A percentile compares a stretch with the other conserved stretches of the same genome.
Evolutionary conservation across 2,329 filamentous ascomycete genomes (phyloP).

Genomic region (Colletotrichum sp.): DNA sequence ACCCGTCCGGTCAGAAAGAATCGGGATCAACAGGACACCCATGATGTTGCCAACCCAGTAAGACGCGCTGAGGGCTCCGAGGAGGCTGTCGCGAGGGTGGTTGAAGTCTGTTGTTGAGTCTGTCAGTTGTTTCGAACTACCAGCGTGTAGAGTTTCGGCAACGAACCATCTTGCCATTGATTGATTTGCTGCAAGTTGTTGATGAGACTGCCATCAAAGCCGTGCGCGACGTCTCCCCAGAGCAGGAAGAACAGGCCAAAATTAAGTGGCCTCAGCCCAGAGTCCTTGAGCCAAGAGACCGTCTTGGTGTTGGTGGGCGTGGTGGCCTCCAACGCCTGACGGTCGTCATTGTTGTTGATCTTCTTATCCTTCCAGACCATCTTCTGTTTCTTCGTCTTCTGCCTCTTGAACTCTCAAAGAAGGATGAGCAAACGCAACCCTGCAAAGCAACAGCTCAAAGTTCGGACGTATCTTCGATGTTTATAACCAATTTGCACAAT

Average conservation of each 20-base stretch:
- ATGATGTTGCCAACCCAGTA: slow-evolving; percentile 41
- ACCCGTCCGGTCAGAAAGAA: slow-evolving; percentile 34
- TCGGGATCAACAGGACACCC: slow-evolving; percentile 42
- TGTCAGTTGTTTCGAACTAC: not conserved
- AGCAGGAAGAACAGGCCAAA: slow-evolving; percentile 34
- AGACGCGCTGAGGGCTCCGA: slow-evolving; percentile 43
- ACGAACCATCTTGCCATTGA: slow-evolving; percentile 41
- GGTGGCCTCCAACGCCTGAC: slow-evolving; percentile 7
- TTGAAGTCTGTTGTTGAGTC: slow-evolving; percentile 27
- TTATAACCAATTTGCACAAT: not conserved
- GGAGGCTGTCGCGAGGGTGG: slow-evolving; percentile 32
- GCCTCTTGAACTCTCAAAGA: not conserved
- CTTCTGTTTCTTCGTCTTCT: not conserved
- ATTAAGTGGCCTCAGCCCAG: slow-evolving; percentile 5
- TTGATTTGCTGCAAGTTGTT: slow-evolving; percentile 50
- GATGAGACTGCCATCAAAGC: slow-evolving; percentile 55
- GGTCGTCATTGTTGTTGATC: slow-evolving; percentile 1
- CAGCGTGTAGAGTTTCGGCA: not conserved
- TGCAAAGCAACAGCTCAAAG: not conserved
- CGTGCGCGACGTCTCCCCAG: slow-evolving; percentile 45
- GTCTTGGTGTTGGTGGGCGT: slow-evolving; percentile 10
- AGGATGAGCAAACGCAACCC: not conserved
- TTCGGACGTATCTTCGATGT: not conserved
- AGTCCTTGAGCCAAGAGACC: not conserved
- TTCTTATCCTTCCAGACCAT: slow-evolving; percentile 10